Conservation (phyloP, 495 filamentous ascomycete species). For the Aspergillus homomorphus region DNA sequence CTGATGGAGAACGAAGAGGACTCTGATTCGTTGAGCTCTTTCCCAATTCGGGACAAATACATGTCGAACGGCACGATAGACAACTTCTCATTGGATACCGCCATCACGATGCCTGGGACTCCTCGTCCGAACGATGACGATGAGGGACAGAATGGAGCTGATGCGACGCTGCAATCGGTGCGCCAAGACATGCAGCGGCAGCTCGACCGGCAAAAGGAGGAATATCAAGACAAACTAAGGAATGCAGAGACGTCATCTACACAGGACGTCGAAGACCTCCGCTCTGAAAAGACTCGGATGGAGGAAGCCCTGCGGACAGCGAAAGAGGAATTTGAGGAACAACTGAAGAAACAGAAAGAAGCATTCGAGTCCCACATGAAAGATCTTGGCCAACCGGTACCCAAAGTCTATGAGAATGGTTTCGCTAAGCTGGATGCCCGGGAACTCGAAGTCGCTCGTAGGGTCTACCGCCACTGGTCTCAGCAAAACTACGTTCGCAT, state of each 20-base stretch:
- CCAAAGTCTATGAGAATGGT: conserved; percentile 47
- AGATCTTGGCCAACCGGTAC: conserved; percentile 54
- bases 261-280: conserved; percentile 79
- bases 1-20: conserved; percentile 77
- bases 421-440: conserved; percentile 61
- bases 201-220: conserved; percentile 77
- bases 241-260: conserved; percentile 68
- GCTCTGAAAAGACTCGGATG: conserved; percentile 81
- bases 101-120: conserved; percentile 88
- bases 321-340: conserved; percentile 83
- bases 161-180: conserved; percentile 68
- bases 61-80: conserved; percentile 93
- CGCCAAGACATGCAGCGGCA: conserved; percentile 86
- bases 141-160: conserved; percentile 51
- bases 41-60: conserved; percentile 90
- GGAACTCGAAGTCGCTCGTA: conserved; percentile 67
- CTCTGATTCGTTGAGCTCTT: conserved; percentile 82
- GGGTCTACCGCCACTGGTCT: conserved; percentile 70
- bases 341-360: conserved; percentile 70
- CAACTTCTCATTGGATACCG: conserved; percentile 94
- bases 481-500: conserved; percentile 85
- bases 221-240: conserved; percentile 78
- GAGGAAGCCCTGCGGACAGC: conserved; percentile 73
- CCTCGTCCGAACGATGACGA: conserved; percentile 70
- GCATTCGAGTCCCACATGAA: conserved; percentile 69